Evolutionary conservation across 108 stramenopile species (phyloP).

Genomic region (Fragilariopsis cylindrus): DNA sequence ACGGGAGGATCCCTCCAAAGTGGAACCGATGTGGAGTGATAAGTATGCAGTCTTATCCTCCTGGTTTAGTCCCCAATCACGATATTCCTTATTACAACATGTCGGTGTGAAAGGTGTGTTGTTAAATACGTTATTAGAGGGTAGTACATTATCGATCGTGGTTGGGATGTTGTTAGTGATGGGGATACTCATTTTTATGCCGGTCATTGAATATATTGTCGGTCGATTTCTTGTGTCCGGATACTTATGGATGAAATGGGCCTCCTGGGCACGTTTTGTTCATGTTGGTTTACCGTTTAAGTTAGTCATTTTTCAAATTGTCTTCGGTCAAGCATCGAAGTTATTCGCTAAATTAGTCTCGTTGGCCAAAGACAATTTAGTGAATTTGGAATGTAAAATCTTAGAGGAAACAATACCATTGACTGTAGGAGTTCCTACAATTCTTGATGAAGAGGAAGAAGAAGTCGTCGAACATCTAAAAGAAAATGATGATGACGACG

Average conservation of each 20-base stretch:
- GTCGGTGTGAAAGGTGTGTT: constrained; percentile 63
- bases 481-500: no score
- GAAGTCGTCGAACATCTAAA: no score
- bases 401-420: constrained; percentile 71
- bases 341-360: constrained; percentile 51
- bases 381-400: constrained; percentile 76
- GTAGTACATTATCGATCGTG: constrained; percentile 45
- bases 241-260: constrained; percentile 71
- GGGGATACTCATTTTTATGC: constrained; percentile 48
- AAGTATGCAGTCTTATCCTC: constrained; percentile 65
- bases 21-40: constrained; percentile 89
- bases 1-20: constrained; percentile 83
- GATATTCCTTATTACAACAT: constrained; percentile 68
- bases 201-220: constrained; percentile 58
- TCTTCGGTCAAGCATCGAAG: constrained; percentile 51
- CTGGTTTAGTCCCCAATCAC: constrained; percentile 72
- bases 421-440: constrained; percentile 41
- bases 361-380: constrained; percentile 59
- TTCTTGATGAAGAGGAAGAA: no score
- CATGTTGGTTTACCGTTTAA: constrained; percentile 85
- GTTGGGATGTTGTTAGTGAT: constrained; percentile 37
- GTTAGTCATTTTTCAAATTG: constrained; percentile 74
- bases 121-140: constrained; percentile 59
- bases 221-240: constrained; percentile 57
- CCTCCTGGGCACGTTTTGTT: constrained; percentile 64